Evolutionary conservation across 768 basidiomycete genomes (phyloP).

Genomic region (Pisolithus orientalis): DNA sequence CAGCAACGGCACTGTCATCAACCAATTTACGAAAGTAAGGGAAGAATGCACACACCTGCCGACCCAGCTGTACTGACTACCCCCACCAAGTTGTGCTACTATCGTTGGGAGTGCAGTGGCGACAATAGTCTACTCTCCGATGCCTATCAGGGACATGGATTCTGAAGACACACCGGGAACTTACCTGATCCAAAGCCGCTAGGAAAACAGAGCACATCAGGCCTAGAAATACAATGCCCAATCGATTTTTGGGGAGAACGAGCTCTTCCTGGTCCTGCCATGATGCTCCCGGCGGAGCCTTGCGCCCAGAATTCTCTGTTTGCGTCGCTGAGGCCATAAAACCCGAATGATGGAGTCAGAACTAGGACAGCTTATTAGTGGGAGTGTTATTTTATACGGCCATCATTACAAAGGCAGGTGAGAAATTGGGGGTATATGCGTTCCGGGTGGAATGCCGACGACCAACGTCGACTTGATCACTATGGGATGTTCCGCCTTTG

Average conservation of each 20-base stretch:
- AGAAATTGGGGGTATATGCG: too few relatives aligned
- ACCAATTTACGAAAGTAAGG: neutral
- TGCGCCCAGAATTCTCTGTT: neutral
- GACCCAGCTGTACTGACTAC: constrained; percentile 65
- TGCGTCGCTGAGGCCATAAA: neutral
- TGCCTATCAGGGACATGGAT: neutral
- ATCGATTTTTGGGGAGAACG: constrained; percentile 36
- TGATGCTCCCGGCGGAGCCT: constrained; percentile 22
- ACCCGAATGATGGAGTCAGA: too few relatives aligned
- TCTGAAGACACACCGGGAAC: constrained; percentile 1
- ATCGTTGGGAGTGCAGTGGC: constrained; percentile 77
- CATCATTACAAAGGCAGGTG: too few relatives aligned
- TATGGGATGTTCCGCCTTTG: too few relatives aligned
- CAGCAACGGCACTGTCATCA: constrained; percentile 1
- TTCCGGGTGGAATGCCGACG: too few relatives aligned
- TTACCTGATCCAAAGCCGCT: constrained; percentile 58
- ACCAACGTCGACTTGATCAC: too few relatives aligned
- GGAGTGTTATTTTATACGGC: too few relatives aligned
- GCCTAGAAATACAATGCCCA: constrained; percentile 37
- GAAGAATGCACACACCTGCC: constrained; percentile 41
- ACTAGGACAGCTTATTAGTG: too few relatives aligned
- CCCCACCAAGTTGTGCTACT: constrained; percentile 56
- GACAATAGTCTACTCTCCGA: constrained; percentile 46
- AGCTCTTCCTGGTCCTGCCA: constrained; percentile 38
- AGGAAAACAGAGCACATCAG: constrained; percentile 32